Conservation (phyloP, 129 eudicot species). For the Flaveria ramosissima region DNA sequence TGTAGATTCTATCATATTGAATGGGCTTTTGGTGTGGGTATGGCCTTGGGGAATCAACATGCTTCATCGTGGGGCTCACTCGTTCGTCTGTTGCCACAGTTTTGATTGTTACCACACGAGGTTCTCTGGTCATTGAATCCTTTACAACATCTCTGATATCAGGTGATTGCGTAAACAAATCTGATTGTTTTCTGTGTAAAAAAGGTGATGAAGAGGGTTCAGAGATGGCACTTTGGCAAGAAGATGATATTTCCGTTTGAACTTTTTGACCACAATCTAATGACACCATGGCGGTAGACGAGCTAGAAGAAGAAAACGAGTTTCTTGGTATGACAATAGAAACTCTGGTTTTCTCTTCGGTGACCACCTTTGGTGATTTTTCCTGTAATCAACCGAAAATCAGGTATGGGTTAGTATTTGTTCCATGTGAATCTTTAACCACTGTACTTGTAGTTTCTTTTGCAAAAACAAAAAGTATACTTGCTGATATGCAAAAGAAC, state of each 20-base stretch:
- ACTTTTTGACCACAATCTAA: constrained; percentile 38
- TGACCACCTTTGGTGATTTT: constrained; percentile 31
- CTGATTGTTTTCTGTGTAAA: constrained; percentile 34
- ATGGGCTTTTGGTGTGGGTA: constrained; percentile 36
- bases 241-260: constrained; percentile 47
- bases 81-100: constrained; percentile 46
- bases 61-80: constrained; percentile 47
- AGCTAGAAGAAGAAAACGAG: constrained; percentile 64
- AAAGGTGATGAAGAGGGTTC: constrained; percentile 48
- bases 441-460: neutral
- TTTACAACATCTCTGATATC: constrained; percentile 68
- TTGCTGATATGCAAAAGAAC: neutral
- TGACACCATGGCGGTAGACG: constrained; percentile 59
- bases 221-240: constrained; percentile 36
- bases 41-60: constrained; percentile 89
- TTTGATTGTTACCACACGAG: constrained; percentile 54
- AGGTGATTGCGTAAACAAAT: constrained; percentile 37
- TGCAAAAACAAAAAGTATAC: constrained; percentile 1
- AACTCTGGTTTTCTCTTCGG: constrained; percentile 46
- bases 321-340: constrained; percentile 60
- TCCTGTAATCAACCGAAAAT: constrained; percentile 42
- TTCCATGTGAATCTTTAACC: neutral
- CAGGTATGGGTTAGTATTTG: constrained; percentile 4
- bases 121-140: constrained; percentile 68
- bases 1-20: constrained; percentile 43